A percentile compares a stretch with the other conserved stretches of the same genome.
These are phyloP conservation scores for Paraphaeosphaeria minitans DNA, from an alignment of 2,329 filamentous ascomycete species.

Conservation along the genomic window DNA sequence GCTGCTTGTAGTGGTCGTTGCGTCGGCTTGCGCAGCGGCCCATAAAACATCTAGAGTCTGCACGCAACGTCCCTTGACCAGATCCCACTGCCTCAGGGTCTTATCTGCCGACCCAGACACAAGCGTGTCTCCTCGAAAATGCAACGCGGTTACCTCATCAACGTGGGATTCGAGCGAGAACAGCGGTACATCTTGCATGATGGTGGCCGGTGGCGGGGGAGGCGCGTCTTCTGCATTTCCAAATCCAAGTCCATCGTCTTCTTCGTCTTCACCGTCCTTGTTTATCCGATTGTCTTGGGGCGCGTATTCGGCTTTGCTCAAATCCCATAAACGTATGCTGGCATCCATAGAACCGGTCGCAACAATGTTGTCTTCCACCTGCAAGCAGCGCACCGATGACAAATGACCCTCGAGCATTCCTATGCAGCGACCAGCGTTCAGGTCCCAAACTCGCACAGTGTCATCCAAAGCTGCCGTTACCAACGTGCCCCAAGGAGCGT, in stretches of 20 bases:
- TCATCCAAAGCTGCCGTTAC: conserved; percentile 92
- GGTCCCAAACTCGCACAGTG: conserved; percentile 92
- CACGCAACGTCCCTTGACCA: conserved; percentile 95
- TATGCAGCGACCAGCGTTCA: conserved; percentile 91
- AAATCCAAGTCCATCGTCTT: conserved; percentile 68
- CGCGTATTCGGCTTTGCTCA: conserved; percentile 85
- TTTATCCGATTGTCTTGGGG: conserved; percentile 64
- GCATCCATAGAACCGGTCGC: conserved; percentile 95
- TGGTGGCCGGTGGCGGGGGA: conserved; percentile 69
- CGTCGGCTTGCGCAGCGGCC: conserved; percentile 89
- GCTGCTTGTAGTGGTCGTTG: conserved; percentile 65
- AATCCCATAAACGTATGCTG: conserved; percentile 91
- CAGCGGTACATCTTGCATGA: conserved; percentile 87
- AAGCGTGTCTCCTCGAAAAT: conserved; percentile 86
- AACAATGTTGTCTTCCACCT: conserved; percentile 94
- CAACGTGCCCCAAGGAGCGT: conserved; percentile 95
- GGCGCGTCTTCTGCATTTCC: conserved; percentile 74
- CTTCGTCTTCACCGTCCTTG: conserved; percentile 49
- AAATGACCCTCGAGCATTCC: conserved; percentile 92
- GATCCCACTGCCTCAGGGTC: conserved; percentile 95
- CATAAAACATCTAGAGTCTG: conserved; percentile 98
- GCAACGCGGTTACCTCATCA: conserved; percentile 89
- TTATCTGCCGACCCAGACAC: conserved; percentile 98
- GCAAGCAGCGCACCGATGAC: conserved; percentile 87
- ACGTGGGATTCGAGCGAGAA: conserved; percentile 89